These are phyloP conservation scores for Sporobolomyces pararoseus DNA, from an alignment of 768 basidiomycete genomes.

Conservation along the genomic window DNA sequence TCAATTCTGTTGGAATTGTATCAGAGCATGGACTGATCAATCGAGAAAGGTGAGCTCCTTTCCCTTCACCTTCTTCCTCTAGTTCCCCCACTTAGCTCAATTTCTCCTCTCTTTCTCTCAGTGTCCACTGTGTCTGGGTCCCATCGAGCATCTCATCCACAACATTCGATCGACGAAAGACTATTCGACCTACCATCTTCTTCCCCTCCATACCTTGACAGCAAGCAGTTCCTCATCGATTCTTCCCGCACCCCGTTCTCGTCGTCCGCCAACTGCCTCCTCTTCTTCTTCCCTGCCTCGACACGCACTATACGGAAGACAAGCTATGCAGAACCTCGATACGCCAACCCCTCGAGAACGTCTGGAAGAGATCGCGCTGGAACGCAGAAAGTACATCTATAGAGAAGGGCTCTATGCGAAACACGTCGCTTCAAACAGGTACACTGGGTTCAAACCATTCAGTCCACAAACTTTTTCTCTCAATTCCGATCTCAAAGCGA, in stretches of 20 bases:
- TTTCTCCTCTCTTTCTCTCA: neutral
- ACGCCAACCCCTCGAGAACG: slow-evolving; percentile 31
- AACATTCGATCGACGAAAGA: slow-evolving; percentile 34
- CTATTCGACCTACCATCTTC: slow-evolving; percentile 35
- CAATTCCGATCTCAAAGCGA: slow-evolving; percentile 39
- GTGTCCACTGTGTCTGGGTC: slow-evolving; percentile 42
- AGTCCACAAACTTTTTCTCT: slow-evolving; percentile 16
- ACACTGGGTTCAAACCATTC: slow-evolving; percentile 42
- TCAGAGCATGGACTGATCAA: slow-evolving; percentile 40
- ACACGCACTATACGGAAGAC: slow-evolving; percentile 37
- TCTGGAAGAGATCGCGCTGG: slow-evolving; percentile 38
- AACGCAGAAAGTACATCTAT: slow-evolving; percentile 43
- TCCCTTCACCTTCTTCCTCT: neutral
- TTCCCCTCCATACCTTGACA: slow-evolving; percentile 28
- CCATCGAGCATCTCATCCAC: slow-evolving; percentile 38
- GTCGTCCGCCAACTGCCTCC: neutral
- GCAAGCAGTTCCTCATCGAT: neutral
- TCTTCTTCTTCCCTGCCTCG: slow-evolving; percentile 22
- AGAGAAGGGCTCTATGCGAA: slow-evolving; percentile 44
- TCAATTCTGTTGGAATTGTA: slow-evolving; percentile 41
- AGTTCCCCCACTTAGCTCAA: neutral
- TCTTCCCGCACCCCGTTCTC: neutral
- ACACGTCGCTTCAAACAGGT: slow-evolving; percentile 45
- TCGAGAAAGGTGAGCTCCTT: slow-evolving; percentile 22
- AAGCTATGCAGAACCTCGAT: neutral